Percentiles rank a stretch among this genome's conserved stretches.
These are phyloP conservation scores for Aureobasidium vineae DNA, from an alignment of 2,329 filamentous ascomycete genomes.

Conservation along the genomic window DNA sequence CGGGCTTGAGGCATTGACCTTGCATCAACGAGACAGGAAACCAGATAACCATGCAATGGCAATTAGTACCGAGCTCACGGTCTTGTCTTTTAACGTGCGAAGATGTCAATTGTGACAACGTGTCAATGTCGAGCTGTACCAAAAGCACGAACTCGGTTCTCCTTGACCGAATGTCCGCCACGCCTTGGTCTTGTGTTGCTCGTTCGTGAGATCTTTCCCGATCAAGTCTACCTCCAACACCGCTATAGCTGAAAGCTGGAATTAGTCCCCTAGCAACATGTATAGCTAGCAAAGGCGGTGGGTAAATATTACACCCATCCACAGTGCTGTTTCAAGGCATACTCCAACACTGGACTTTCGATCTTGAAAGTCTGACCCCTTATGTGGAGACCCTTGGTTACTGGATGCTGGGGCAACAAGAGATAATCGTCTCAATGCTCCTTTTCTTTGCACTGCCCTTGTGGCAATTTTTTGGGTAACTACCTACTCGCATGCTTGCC, in stretches of 20 bases:
- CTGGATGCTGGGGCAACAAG: conserved; percentile 17
- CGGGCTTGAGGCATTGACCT: neutral
- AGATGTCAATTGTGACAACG: neutral
- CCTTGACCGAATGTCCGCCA: neutral
- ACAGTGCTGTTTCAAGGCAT: conserved; percentile 10
- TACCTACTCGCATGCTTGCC: conserved; percentile 3
- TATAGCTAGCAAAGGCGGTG: neutral
- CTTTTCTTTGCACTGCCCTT: neutral
- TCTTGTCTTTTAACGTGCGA: neutral
- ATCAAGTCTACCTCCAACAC: neutral
- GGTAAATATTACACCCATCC: neutral
- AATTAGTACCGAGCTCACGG: neutral
- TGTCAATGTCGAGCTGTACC: neutral
- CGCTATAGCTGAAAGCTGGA: neutral
- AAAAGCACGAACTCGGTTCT: neutral
- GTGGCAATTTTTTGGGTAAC: neutral
- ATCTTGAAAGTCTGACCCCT: neutral
- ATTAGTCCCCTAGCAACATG: neutral
- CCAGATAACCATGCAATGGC: neutral
- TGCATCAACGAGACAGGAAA: neutral
- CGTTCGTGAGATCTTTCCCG: neutral
- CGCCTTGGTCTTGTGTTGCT: neutral
- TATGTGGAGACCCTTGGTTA: neutral
- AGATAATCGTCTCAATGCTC: neutral
- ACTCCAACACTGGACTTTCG: neutral